phyloP scores from a whole-genome alignment of 192 early-diverging fungal genomes.

The Mortierella alpina region DNA sequence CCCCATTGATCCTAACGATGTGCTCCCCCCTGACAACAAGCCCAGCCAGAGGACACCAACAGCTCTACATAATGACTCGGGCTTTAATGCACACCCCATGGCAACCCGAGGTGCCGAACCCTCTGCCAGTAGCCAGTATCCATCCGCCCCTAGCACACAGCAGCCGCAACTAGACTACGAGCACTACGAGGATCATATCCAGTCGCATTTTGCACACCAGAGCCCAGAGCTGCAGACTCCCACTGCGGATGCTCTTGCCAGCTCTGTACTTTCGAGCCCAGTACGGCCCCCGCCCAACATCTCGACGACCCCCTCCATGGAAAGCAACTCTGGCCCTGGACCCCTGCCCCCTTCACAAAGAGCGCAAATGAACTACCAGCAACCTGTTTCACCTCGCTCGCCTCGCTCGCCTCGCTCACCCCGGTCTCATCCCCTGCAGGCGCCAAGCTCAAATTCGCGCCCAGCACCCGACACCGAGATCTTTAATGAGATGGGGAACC shows the following conservation, averaged over 20 bases:
- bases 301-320: background rate
- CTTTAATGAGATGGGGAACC: conserved; percentile 37
- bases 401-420: conserved; percentile 13
- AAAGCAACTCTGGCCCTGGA: background rate
- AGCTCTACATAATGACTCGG: conserved; percentile 6
- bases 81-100: conserved; percentile 14
- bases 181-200: conserved; percentile 30
- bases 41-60: conserved; percentile 5
- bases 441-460: background rate
- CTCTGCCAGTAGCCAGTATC: no score
- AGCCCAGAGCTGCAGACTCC: conserved; percentile 2
- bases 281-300: conserved; percentile 5
- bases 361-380: background rate
- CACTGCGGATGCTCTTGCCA: background rate
- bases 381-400: background rate
- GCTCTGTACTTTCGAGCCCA: background rate
- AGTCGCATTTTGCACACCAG: conserved; percentile 25
- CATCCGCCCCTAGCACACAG: background rate
- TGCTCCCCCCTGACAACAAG: conserved; percentile 30
- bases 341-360: conserved; percentile 26
- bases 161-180: conserved; percentile 8
- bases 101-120: background rate
- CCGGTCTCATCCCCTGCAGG: conserved; percentile 3
- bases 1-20: conserved; percentile 46
- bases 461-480: background rate